Evolutionary conservation across 331 rosid species (phyloP).

Genomic region (Acacia pycnantha): DNA sequence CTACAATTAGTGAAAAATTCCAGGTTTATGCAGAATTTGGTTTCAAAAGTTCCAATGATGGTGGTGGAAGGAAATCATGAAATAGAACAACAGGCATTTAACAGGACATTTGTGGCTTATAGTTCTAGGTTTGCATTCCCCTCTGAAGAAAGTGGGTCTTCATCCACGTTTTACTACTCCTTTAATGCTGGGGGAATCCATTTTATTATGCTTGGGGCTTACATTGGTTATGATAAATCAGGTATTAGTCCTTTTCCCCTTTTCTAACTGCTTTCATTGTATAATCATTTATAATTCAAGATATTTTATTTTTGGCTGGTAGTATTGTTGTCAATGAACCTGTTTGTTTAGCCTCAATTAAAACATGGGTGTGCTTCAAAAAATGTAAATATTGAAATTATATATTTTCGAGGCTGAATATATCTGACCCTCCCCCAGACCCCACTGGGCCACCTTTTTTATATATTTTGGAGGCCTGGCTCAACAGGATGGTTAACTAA

Average conservation of each 20-base stretch:
- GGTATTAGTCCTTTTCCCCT: constrained; percentile 30
- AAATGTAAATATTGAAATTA: background rate
- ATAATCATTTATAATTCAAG: no score
- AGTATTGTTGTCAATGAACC: background rate
- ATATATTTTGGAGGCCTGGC: constrained; percentile 1
- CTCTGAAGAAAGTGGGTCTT: constrained; percentile 79
- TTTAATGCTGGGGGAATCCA: constrained; percentile 86
- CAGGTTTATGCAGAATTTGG: constrained; percentile 82
- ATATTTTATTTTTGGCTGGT: background rate
- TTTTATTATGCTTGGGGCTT: constrained; percentile 90
- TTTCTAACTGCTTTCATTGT: constrained; percentile 6
- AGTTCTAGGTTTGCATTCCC: constrained; percentile 90
- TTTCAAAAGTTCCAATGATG: constrained; percentile 79
- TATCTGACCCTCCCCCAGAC: no score
- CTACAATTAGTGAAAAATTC: constrained; percentile 32
- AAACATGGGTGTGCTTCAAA: constrained; percentile 1
- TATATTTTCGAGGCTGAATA: background rate
- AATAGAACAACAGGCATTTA: constrained; percentile 59
- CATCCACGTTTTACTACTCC: constrained; percentile 75
- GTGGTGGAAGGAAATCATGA: constrained; percentile 94
- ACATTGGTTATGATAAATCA: constrained; percentile 52
- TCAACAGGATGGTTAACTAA: constrained; percentile 1
- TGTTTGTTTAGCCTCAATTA: constrained; percentile 12
- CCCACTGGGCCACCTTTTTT: background rate
- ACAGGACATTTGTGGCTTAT: constrained; percentile 65